A percentile compares a stretch with the other conserved stretches of the same genome.
phyloP scores from a whole-genome alignment of 306 rosid genomes.

The Lithocarpus polystachyus region DNA sequence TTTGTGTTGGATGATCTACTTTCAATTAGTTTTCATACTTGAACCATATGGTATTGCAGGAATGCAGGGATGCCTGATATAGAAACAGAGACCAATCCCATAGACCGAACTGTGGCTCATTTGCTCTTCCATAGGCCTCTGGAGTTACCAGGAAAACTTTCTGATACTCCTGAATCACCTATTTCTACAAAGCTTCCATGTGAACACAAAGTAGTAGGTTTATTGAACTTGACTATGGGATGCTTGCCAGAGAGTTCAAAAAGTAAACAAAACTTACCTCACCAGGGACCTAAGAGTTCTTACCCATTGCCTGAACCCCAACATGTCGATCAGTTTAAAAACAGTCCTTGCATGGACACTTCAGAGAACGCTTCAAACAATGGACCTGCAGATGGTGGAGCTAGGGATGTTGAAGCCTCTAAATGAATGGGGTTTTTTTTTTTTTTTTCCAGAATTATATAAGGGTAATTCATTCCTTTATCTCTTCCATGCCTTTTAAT shows the following conservation, averaged over 20 bases:
- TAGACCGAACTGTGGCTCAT: constrained; percentile 88
- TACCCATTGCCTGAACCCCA: constrained; percentile 33
- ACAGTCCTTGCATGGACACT: constrained; percentile 44
- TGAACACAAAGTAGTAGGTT: constrained; percentile 35
- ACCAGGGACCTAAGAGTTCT: constrained; percentile 33
- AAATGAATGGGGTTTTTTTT: constrained; percentile 38
- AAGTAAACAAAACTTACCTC: constrained; percentile 32
- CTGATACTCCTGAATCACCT: constrained; percentile 46
- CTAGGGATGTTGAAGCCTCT: constrained; percentile 52
- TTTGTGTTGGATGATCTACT: constrained; percentile 16
- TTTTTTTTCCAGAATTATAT: background rate
- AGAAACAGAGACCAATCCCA: constrained; percentile 86
- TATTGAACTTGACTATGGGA: constrained; percentile 27
- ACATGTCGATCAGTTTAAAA: constrained; percentile 34
- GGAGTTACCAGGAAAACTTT: constrained; percentile 46
- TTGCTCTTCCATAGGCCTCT: constrained; percentile 79
- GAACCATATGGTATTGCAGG: constrained; percentile 33
- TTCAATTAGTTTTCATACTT: background rate
- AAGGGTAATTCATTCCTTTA: constrained; percentile 64
- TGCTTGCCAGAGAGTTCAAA: constrained; percentile 38
- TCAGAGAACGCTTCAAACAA: constrained; percentile 55
- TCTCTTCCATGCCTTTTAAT: constrained; percentile 30
- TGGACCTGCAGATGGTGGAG: constrained; percentile 33
- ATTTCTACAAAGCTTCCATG: constrained; percentile 37
- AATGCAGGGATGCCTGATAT: constrained; percentile 45